Conservation (phyloP, 257 asterid genomes). For the Lantana camara region DNA sequence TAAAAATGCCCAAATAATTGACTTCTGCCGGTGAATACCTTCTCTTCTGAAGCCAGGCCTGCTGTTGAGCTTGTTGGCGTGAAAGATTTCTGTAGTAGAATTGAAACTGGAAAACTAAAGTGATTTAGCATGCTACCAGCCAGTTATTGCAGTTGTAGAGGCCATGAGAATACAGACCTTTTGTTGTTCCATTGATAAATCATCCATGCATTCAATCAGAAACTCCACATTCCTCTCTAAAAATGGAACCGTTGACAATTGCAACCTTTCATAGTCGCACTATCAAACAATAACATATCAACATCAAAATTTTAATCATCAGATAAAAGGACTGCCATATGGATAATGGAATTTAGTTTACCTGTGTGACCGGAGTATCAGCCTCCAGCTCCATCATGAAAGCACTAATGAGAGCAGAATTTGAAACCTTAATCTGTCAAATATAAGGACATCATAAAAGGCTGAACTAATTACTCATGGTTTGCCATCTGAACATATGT, state of each 20-base stretch:
- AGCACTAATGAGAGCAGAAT: constrained; percentile 95
- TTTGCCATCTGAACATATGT: too few species aligned
- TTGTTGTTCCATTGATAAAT: constrained; percentile 91
- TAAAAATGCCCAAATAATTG: background rate
- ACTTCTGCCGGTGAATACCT: too few species aligned
- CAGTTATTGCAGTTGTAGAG: constrained; percentile 20
- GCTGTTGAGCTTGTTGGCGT: constrained; percentile 97
- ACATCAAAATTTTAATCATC: background rate
- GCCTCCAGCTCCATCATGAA: constrained; percentile 93
- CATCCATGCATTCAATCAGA: constrained; percentile 97
- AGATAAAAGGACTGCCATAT: constrained; percentile 6
- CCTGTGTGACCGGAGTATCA: constrained; percentile 89
- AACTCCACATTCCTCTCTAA: constrained; percentile 92
- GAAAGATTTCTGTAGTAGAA: constrained; percentile 89
- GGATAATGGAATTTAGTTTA: constrained; percentile 22
- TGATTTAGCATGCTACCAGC: constrained; percentile 4
- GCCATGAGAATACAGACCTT: constrained; percentile 50
- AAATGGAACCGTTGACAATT: constrained; percentile 77
- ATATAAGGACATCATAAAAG: background rate
- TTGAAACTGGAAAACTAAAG: constrained; percentile 65
- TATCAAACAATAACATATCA: constrained; percentile 26
- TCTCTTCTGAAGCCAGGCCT: constrained; percentile 96
- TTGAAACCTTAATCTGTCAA: constrained; percentile 91
- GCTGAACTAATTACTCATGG: constrained; percentile 5
- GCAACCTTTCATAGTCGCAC: constrained; percentile 94